Base-by-base conservation (phyloP, 805 yeast species). In the Kodamaea sagamina region DNA sequence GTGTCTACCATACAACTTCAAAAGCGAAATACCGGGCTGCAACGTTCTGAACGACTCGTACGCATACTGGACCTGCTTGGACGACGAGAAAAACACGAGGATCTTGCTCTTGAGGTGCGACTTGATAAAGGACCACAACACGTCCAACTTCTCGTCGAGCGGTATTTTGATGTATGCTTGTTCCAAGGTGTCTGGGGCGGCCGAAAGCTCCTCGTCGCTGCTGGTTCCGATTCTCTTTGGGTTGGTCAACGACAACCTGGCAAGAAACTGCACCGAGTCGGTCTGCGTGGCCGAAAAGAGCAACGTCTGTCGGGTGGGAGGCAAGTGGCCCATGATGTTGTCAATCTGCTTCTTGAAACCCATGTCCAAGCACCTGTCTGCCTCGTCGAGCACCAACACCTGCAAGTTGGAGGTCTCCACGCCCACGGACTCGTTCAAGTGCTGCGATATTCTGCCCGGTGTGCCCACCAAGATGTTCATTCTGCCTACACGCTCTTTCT, bases 291-390 rank as follows among this genome's bases (percentile, higher is more conserved):
- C 97, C 0, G 95, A 85, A 53, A 86, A 90, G 37, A 89, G 64
- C 39, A 89, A 61, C 0, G 97, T 89, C 59, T 90, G 97, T 59
- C 96, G 77, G 3, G 82, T 74, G 8, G 84, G 79, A 0, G 96
- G 95, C 47, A 89, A 67, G 59, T 85, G 88, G 36, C 79, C 77
- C 19, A 89, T 66, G 42, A 89, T 89, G 22, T 84, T 84, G 59
- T 90, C 96, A 47, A 89, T 65, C 34, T 93, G 85, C 53, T 79
- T 79, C 58, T 82, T 82, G 73, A 89, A 89, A 6, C 97, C 97
- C 95, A 90, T 87, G 64, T 89, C 97, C 54, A 89, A 68, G 55
- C 93, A 87, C 52, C 97, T 72, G 59, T 89, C 97, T 0, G 97
- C 97, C 63, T 89, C 97, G 62, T 89, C 97, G 41, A 89, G 64